These are phyloP conservation scores for Jimgerdemannia flammicorona DNA, from an alignment of 192 early-diverging fungal species.

Conservation along the genomic window DNA sequence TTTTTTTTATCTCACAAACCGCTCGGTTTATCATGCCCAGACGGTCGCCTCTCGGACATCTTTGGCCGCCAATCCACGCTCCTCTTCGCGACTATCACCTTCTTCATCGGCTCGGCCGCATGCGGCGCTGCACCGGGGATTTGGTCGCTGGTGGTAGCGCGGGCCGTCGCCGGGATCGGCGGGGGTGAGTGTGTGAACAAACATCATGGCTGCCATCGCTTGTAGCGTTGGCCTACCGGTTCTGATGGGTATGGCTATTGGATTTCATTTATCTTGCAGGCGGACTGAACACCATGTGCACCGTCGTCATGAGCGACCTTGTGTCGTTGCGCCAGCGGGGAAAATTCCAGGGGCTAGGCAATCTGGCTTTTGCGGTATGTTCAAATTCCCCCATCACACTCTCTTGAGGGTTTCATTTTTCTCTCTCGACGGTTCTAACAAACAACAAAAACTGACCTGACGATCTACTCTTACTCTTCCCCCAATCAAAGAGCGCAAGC, in stretches of 20 bases:
- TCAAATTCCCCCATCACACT: too few species aligned
- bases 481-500: conserved; percentile 25
- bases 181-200: conserved; percentile 25
- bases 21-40: conserved; percentile 5
- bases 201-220: too few species aligned
- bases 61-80: conserved; percentile 71
- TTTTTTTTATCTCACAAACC: too few species aligned
- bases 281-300: conserved; percentile 54
- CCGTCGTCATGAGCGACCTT: conserved; percentile 75
- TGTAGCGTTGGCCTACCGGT: too few species aligned
- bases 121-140: conserved; percentile 57
- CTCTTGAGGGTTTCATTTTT: too few species aligned
- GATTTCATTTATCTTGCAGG: conserved; percentile 32
- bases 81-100: conserved; percentile 52
- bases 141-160: conserved; percentile 54
- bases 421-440: too few species aligned
- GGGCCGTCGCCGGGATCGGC: conserved; percentile 75
- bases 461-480: not conserved
- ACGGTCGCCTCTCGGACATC: conserved; percentile 68
- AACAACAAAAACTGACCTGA: too few species aligned
- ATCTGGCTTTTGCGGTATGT: too few species aligned
- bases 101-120: conserved; percentile 64
- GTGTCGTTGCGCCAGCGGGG: conserved; percentile 65
- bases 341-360: conserved; percentile 48
- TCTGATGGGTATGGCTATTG: not conserved